Evolutionary conservation across 2,329 filamentous ascomycete species (phyloP), one percentile per base, ranked within the genome.

Genomic region (Fusarium nurragi): DNA sequence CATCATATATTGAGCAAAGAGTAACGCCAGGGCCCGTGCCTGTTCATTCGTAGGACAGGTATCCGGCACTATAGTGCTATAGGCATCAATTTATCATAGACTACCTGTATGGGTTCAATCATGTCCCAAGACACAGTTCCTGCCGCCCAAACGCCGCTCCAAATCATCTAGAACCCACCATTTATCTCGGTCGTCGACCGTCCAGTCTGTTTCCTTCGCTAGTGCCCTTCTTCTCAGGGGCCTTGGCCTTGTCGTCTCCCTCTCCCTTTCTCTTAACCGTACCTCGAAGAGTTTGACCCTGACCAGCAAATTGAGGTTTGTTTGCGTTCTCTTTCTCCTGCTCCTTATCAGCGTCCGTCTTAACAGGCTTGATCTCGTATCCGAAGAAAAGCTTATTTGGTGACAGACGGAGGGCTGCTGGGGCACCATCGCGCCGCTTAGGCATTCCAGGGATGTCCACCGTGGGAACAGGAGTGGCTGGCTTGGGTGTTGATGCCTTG

Each of bases 341-440:
- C 48, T 88, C 86, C 74, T 88, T 88, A 56, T 92, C 88, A 32
- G 87, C 90, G 55, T 90, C 88, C 10, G 91, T 92, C 81, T 93
- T 94, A 38, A 96, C 83, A 0, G 94, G 94, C 77, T 91, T 97
- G 74, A 97, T 86, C 73, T 97, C 90, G 73, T 98, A 99, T 4
- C 95, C 95, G 65, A 99, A 97, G 82, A 99, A 99, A 6, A 99
- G 83, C 78, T 97, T 97, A 71, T 95, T 95, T 0, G 91, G 90
- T 0, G 92, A 86, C 48, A 99, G 77, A 25, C 95, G 86, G 9
- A 99, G 84, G 5, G 94, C 93, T 74, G 95, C 91, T 0, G 94
- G 93, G 0, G 93, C 94, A 65, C 94, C 93, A 14, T 84, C 88
- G 61, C 86, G 77, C 61, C 77, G 78, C 55, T 71, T 78, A n/a